Conservation (phyloP, 495 filamentous ascomycete genomes). For the Aspergillus nanangensis region DNA sequence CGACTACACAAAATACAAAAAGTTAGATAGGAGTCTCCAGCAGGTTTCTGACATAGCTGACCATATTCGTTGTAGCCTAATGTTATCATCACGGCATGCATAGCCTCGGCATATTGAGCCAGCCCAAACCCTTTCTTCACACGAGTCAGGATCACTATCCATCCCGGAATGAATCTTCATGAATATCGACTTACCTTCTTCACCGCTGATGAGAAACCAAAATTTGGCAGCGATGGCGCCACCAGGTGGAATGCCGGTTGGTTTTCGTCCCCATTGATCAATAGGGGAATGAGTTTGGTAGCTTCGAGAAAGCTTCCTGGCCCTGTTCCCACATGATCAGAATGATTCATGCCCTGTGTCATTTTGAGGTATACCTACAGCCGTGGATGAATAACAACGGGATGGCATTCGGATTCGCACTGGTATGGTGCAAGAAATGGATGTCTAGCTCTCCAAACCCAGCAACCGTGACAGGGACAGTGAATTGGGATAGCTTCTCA, state of each 20-base stretch:
- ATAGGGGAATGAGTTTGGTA: conserved; percentile 54
- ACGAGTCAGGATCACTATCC: not conserved
- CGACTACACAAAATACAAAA: conserved; percentile 16
- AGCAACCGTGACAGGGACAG: conserved; percentile 24
- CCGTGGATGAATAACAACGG: conserved; percentile 61
- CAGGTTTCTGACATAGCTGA: conserved; percentile 6
- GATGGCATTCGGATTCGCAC: conserved; percentile 42
- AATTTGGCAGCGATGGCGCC: conserved; percentile 66
- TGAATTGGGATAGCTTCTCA: conserved; percentile 34
- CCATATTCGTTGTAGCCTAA: conserved; percentile 44
- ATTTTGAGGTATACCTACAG: conserved; percentile 29
- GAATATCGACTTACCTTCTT: conserved; percentile 31
- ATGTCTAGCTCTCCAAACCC: conserved; percentile 42
- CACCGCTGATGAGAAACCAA: conserved; percentile 59
- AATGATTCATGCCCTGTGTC: not conserved
- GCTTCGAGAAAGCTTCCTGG: conserved; percentile 69
- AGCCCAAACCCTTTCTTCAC: conserved; percentile 34
- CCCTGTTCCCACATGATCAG: conserved; percentile 30
- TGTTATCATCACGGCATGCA: conserved; percentile 38
- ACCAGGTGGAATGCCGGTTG: conserved; percentile 63
- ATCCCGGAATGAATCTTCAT: not conserved
- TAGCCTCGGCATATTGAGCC: conserved; percentile 38
- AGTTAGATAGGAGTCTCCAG: not conserved
- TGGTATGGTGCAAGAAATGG: conserved; percentile 51
- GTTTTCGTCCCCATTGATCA: conserved; percentile 39